These are phyloP conservation scores for Cyclostephanos invisitatus DNA, from an alignment of 108 stramenopile species.

Conservation along the genomic window DNA sequence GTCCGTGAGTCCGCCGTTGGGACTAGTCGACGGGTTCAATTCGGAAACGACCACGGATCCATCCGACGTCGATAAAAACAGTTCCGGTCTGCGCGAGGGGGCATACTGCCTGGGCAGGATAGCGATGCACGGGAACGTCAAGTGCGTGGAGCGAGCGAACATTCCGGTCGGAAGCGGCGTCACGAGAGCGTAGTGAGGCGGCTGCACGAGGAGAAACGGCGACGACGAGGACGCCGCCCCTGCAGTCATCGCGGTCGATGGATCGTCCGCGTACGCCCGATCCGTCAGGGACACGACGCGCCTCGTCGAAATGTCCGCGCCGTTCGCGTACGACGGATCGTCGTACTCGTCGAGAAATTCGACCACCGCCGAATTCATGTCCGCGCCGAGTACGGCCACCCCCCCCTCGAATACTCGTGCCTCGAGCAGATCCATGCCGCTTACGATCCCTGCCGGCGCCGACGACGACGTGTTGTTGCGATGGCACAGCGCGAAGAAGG, in stretches of 20 bases:
- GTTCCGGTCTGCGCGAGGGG: constrained; percentile 70
- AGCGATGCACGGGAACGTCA: constrained; percentile 65
- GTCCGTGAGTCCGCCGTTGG: constrained; percentile 69
- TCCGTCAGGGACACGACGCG: constrained; percentile 17
- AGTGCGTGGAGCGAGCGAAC: constrained; percentile 54
- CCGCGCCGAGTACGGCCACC: constrained; percentile 66
- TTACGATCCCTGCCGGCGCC: not conserved
- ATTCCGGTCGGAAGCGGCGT: constrained; percentile 67
- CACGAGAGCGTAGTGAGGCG: constrained; percentile 67
- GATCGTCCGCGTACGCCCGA: not conserved
- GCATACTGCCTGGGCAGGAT: constrained; percentile 71
- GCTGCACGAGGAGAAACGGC: constrained; percentile 37
- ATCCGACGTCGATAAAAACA: constrained; percentile 79
- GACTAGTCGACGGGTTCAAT: constrained; percentile 34
- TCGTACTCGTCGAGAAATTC: constrained; percentile 81
- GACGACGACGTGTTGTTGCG: constrained; percentile 17
- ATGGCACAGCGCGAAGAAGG: constrained; percentile 61
- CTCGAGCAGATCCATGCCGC: constrained; percentile 60
- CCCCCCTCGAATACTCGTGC: constrained; percentile 76
- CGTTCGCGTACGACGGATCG: constrained; percentile 63
- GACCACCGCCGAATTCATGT: constrained; percentile 72
- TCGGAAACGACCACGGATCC: constrained; percentile 77
- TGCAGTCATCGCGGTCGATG: not conserved
- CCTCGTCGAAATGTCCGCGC: constrained; percentile 54
- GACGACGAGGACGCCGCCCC: not conserved